Base-by-base conservation (phyloP, 306 rosid species). In the Erythrophleum fordii region DNA sequence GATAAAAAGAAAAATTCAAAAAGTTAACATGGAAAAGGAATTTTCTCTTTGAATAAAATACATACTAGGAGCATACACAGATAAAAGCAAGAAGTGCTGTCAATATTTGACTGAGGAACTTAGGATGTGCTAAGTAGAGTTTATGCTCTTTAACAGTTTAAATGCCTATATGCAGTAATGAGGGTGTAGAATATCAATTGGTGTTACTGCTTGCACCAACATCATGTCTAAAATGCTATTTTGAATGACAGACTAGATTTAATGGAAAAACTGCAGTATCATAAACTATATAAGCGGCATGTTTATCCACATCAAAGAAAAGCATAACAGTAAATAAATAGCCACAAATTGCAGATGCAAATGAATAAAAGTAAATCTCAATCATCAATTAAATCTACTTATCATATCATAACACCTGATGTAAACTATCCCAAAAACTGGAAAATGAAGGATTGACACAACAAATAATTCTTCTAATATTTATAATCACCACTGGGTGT, bases 1-100 rank as follows among this genome's bases (percentile, higher is more conserved):
- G 94, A 81, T 69, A 48, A 86, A 89, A 37, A n/a, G n/a, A n/a
- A 73, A 77, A 84, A 76, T 73, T 66, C 65, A 52, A 45, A 83
- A 69, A 58, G 5, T 26, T 59, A 26, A 28, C 66, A 59, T 42
- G 53, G 45, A 49, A 76, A 76, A 42, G 45, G 37, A 42, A 80
- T 62, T 52, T 61, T 8, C 52, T 59, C 61, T 62, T 70, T 28
- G 4, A 77, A 37, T n/a, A 22, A n/a, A 67, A 26, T 8, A 49
- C 45, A 20, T 65, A 64, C 20, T 26, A 68, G 25, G 68, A 39
- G 34, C 25, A 22, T 20, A 25, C 6, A 37, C 31, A 68, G 13
- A 49, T 20, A 39, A 37, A 6, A 53, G 18, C 35, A 72, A 53
- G 16, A 13, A 74, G 35, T 48, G 55, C 69, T 52, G 25, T 29